Evolutionary conservation across 176 grass and related monocot species (phyloP).

Genomic region (Thinopyrum elongatum): DNA sequence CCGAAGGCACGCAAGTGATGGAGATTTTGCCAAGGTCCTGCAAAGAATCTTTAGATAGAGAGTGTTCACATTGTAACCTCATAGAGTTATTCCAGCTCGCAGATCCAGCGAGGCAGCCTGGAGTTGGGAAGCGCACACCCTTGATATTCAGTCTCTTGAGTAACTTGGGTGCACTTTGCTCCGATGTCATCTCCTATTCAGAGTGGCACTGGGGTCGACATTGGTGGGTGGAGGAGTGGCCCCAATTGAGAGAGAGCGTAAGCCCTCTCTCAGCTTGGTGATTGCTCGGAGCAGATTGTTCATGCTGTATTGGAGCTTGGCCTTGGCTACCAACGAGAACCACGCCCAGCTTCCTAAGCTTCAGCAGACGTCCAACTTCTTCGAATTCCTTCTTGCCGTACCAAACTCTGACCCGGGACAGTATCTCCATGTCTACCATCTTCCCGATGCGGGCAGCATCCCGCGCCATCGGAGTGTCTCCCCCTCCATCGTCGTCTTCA

Average conservation of each 20-base stretch:
- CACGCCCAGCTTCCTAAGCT: constrained; percentile 16
- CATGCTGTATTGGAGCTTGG: not conserved
- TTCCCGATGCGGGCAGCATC: not conserved
- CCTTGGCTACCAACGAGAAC: not conserved
- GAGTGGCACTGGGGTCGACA: not conserved
- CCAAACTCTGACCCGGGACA: not conserved
- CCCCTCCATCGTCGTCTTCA: no score
- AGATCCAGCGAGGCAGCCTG: not conserved
- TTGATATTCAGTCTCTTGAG: not conserved
- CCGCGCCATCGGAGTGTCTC: no score
- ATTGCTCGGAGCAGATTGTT: not conserved
- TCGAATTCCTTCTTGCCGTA: not conserved
- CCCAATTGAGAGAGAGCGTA: constrained; percentile 6
- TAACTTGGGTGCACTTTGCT: not conserved
- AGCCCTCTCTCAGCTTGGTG: not conserved
- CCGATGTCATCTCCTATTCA: not conserved
- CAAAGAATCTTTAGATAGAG: not conserved
- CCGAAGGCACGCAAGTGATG: not conserved
- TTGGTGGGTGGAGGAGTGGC: not conserved
- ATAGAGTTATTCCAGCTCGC: not conserved
- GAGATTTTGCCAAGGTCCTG: not conserved
- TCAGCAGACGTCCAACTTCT: not conserved
- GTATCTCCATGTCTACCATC: not conserved
- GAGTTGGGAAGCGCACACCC: not conserved
- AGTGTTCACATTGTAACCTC: not conserved